Conservation (phyloP, 2,329 filamentous ascomycete genomes). For the Aspergillus brasiliensis region DNA sequence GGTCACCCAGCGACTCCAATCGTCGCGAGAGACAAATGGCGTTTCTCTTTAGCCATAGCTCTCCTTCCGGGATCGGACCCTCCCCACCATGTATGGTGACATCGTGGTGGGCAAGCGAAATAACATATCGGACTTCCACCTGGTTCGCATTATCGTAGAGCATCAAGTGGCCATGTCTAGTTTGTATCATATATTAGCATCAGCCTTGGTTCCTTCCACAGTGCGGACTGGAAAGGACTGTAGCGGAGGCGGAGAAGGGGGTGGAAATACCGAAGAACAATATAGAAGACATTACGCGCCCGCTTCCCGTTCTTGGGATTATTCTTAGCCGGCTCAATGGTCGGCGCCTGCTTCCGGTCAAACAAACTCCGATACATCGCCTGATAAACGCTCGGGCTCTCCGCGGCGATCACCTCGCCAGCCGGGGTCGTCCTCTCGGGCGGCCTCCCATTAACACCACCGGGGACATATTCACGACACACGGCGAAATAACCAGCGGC, state of each 20-base stretch:
- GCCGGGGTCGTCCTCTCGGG: conserved; percentile 82
- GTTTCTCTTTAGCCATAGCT: conserved; percentile 94
- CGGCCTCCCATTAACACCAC: conserved; percentile 88
- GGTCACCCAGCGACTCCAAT: conserved; percentile 54
- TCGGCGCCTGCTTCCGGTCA: conserved; percentile 69
- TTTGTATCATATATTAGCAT: conserved; percentile 18
- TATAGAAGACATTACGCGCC: conserved; percentile 88
- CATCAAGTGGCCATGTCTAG: conserved; percentile 90
- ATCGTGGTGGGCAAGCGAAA: conserved; percentile 82
- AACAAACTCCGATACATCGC: conserved; percentile 97
- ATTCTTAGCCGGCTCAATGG: conserved; percentile 55
- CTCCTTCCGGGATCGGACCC: conserved; percentile 79
- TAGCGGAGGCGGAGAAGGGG: neutral
- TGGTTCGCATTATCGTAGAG: conserved; percentile 95
- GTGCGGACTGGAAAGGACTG: neutral
- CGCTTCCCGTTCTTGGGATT: conserved; percentile 55
- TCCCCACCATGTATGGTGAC: conserved; percentile 83
- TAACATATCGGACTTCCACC: conserved; percentile 92
- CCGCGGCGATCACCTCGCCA: conserved; percentile 73
- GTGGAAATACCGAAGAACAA: conserved; percentile 72
- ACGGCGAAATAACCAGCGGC: conserved; percentile 95
- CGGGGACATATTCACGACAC: conserved; percentile 86
- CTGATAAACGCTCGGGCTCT: conserved; percentile 94
- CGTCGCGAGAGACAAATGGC: conserved; percentile 78
- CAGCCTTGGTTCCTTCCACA: neutral